phyloP scores from a whole-genome alignment of 306 rosid species.

The Rubus parviflorus region DNA sequence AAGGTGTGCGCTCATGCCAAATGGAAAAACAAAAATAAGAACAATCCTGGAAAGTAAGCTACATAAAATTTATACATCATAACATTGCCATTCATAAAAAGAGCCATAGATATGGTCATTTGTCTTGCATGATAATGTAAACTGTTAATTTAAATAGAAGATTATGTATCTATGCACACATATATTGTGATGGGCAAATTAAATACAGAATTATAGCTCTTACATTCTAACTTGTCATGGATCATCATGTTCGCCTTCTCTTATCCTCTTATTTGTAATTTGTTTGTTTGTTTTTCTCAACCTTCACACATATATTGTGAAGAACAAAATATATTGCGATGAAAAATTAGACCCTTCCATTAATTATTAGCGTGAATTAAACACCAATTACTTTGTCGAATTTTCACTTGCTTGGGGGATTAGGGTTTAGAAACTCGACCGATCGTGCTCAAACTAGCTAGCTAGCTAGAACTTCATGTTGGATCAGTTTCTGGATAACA shows the following conservation, averaged over 20 bases:
- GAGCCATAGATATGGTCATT: neutral
- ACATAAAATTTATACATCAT: neutral
- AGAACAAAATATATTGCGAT: no score
- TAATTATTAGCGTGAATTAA: neutral
- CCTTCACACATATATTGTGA: neutral
- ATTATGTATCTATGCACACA: neutral
- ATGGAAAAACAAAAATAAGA: neutral
- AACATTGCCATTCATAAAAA: neutral
- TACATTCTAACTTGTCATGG: neutral
- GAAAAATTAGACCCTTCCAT: neutral
- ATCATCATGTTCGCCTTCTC: neutral
- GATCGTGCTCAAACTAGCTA: no score
- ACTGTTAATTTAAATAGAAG: neutral
- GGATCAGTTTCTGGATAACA: no score
- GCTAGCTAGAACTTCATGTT: no score
- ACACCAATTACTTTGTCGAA: neutral
- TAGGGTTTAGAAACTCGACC: no score
- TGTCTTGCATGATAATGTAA: neutral
- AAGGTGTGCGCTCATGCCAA: neutral
- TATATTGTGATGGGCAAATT: neutral
- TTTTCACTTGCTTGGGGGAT: no score
- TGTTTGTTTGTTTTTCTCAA: neutral
- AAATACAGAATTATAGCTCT: neutral
- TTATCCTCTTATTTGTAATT: neutral
- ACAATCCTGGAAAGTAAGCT: neutral